phyloP scores from a whole-genome alignment of 192 early-diverging fungal species.

The Kickxella alabastrina region DNA sequence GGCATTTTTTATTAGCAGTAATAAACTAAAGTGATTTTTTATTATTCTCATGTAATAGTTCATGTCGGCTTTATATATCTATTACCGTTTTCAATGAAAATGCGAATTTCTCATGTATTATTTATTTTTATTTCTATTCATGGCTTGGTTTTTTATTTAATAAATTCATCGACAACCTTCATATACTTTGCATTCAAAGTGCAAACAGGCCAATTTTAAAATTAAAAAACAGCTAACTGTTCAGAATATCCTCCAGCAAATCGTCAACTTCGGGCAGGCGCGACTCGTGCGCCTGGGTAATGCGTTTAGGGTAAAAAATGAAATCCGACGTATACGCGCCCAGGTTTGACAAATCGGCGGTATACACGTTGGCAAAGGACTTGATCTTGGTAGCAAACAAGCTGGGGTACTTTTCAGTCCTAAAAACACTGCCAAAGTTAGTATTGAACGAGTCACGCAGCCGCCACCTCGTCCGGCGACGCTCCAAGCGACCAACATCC shows the following conservation, averaged over 20 bases:
- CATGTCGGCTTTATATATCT: too few species aligned
- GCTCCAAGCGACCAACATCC: slow-evolving; percentile 50
- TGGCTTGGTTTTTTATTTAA: background rate
- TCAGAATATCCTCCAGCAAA: slow-evolving; percentile 33
- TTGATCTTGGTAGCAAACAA: slow-evolving; percentile 60
- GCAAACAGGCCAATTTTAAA: too few species aligned
- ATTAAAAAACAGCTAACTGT: too few species aligned
- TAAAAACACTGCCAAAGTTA: slow-evolving; percentile 60
- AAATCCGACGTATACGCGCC: slow-evolving; percentile 56
- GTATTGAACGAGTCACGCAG: slow-evolving; percentile 54
- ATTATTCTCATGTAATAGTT: background rate
- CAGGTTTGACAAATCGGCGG: slow-evolving; percentile 54
- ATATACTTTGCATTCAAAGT: background rate
- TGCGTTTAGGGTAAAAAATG: slow-evolving; percentile 59
- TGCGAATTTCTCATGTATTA: background rate
- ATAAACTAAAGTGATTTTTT: background rate
- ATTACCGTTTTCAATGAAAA: too few species aligned
- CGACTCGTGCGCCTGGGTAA: slow-evolving; percentile 56
- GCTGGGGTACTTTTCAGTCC: slow-evolving; percentile 58
- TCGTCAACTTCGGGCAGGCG: slow-evolving; percentile 48
- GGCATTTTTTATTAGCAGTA: background rate
- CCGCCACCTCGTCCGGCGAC: slow-evolving; percentile 40
- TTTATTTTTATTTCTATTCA: too few species aligned
- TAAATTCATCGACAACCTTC: background rate
- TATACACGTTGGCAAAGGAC: slow-evolving; percentile 52